Base-by-base conservation (phyloP, 805 yeast species). In the Saccharomycopsis sp. region DNA sequence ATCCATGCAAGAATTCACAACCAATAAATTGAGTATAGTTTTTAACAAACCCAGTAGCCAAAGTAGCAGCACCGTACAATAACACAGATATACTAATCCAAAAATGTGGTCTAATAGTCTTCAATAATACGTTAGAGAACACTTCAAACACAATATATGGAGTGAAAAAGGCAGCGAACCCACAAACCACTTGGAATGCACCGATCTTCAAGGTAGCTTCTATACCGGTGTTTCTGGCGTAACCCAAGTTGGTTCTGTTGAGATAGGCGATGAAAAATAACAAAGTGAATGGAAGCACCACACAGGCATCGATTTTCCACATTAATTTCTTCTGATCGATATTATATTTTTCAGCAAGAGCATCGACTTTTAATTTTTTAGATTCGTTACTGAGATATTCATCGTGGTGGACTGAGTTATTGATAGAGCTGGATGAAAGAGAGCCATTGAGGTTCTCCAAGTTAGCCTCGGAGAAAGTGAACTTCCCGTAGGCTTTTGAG, bases 241-340 rank as follows among this genome's bases (percentile, higher is more conserved):
- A 81, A 27, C 86, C 77, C 47, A 83, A 79, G 57, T 83, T 82
- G 42, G 81, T 86, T 59, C 89, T 68, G 57, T 83, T 88, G 57
- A 83, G 63, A 54, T 82, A 82, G 1, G 87, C 81, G 53, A 82
- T 66, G 56, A 82, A 73, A 55, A 81, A 82, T 29, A 83, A 65
- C 28, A 81, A 58, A 57, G 85, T 77, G 53, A 82, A 80, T 20
- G 85, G 79, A 3, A 86, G 83, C 19, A 83, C 77, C 32, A 83
- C 77, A 45, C 82, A 73, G 1, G 75, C 37, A 56, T 83, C 90
- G 32, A 80, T 66, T 53, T 80, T 82, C 67, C 73, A 63, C 76
- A 77, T 74, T 35, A 83, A 62, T 51, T 64, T 69, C 37, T 54
- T 60, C 26, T 78, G 77, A 57, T 81, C 66, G 28, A 83, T 61